phyloP scores from a whole-genome alignment of 768 basidiomycete genomes.

The Baorangia bicolor region DNA sequence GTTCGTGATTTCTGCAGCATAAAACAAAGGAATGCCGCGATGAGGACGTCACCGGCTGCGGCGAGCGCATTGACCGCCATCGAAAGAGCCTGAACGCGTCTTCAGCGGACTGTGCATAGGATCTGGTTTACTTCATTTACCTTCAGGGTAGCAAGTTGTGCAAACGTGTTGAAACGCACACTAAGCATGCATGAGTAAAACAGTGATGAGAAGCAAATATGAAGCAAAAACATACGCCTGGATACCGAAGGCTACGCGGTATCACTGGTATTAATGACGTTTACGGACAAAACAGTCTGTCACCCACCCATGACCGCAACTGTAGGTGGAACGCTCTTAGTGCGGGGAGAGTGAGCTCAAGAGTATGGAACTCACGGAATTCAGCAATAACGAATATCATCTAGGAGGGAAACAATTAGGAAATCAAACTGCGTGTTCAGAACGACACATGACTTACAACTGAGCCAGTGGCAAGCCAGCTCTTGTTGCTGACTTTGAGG shows the following conservation, averaged over 20 bases:
- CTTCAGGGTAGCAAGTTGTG: constrained; percentile 44
- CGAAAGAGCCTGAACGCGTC: constrained; percentile 34
- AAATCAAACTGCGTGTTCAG: background rate
- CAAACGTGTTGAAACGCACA: constrained; percentile 39
- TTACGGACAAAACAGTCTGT: background rate
- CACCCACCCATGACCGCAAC: constrained; percentile 36
- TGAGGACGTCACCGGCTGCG: constrained; percentile 47
- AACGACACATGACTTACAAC: constrained; percentile 23
- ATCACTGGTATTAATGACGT: constrained; percentile 2
- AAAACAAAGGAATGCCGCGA: constrained; percentile 46
- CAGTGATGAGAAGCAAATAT: background rate
- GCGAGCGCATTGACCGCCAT: constrained; percentile 52
- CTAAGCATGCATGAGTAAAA: constrained; percentile 32
- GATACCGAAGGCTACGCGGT: constrained; percentile 33
- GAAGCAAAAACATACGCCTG: constrained; percentile 32
- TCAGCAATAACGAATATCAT: constrained; percentile 37
- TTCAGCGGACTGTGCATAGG: background rate
- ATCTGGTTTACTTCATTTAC: constrained; percentile 15
- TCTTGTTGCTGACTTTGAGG: constrained; percentile 48
- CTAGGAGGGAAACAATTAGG: constrained; percentile 2
- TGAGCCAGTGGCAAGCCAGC: constrained; percentile 34
- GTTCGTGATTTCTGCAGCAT: constrained; percentile 50
- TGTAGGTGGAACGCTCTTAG: constrained; percentile 10
- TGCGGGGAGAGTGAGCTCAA: background rate
- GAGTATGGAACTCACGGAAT: constrained; percentile 30